Base-by-base conservation (phyloP, 768 basidiomycete species). In the Boletus coccyginus region DNA sequence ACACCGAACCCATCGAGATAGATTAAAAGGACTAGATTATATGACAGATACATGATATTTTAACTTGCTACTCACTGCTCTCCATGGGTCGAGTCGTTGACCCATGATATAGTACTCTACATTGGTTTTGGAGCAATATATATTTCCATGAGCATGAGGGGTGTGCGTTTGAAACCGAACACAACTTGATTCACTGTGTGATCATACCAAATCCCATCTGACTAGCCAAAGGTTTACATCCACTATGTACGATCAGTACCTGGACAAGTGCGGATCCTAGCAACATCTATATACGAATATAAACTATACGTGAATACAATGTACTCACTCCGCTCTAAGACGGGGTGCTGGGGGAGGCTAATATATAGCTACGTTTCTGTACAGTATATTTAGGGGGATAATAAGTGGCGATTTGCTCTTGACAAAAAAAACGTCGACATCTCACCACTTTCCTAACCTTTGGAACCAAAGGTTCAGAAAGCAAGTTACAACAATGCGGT, bases 401-500 rank as follows among this genome's bases (percentile, higher is more conserved):
- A 9, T 21, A 39, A 38, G 27, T 46, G 52, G 35, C 9, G 9
- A 46, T 46, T 31, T 49, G 14, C 27, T 32, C 19, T 31, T 38
- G 16, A 65, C 36, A 31, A 44, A 40, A 32, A 33, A 17, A 52
- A 40, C 10, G 9, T 5, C 4, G 33, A 19, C 7, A 39, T 52
- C 53, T 73, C 63, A 82, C 79, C 81, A 81, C 47, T 70, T 62
- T 11, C 75, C 76, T 33, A 75, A 61, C 27, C 66, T 69, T 63
- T 71, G 76, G 62, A 78, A 74, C 81, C 82, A 84, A 27, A 78
- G 58, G 63, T 83, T 78, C 60, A 83, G 67, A 62, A 82, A 71
- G 53, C 78, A 81, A 17, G 82, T 83, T 40, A 83, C 76, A 14
- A 84, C 76, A 21, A 84, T 56, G 40, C 79, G 76, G 66, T 83